Evolutionary conservation across 2,329 filamentous ascomycete genomes (phyloP), one percentile per base, ranked within the genome.

Genomic region (Ceratocystis papillata): DNA sequence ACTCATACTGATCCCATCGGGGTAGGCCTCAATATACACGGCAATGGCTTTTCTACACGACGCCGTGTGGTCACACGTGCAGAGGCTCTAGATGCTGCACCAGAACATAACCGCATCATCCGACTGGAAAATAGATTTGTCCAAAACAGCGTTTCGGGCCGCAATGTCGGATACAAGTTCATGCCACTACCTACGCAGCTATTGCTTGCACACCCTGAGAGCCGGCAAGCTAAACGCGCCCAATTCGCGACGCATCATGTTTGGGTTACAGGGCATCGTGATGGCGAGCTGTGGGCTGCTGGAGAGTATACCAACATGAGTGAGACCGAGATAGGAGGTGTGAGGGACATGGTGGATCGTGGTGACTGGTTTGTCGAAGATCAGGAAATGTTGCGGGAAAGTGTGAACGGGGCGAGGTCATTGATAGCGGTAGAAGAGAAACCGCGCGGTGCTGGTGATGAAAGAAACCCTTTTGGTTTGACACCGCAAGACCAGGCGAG

Each of bases 1-100:
- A 76, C 72, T 50, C 72, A 73, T 2, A 70, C 71, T 0, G 71
- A 73, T n/a, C 71, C 73, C 22, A 73, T 75, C 70, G 78, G 83
- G 69, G 75, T 79, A 0, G 72, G 78, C 25, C 80, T 79, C 2
- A 88, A 88, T 70, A 83, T 85, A 0, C 76, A 79, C 48, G 85
- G 86, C 33, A 86, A 85, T 71, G 79, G 77, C 65, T 88, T 87
- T 74, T 76, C 81, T 67, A 73, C 86, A 57, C 74, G 76, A 20
- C 79, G 82, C 62, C 77, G 75, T 0, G 70, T 73, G 0, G 73
- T 87, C 5, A 74, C 78, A 45, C 74, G 73, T 53, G 78, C 81
- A 1, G 71, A 75, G 3, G 78, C 78, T 66, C 73, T 82, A 3
- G 81, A 84, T 63, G 80, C 83, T 0, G 81, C 81, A 67, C 81